A percentile compares a stretch with the other conserved stretches of the same genome.
Evolutionary conservation across 805 yeast species (phyloP).

Genomic region (Saccharomycopsis sp.): DNA sequence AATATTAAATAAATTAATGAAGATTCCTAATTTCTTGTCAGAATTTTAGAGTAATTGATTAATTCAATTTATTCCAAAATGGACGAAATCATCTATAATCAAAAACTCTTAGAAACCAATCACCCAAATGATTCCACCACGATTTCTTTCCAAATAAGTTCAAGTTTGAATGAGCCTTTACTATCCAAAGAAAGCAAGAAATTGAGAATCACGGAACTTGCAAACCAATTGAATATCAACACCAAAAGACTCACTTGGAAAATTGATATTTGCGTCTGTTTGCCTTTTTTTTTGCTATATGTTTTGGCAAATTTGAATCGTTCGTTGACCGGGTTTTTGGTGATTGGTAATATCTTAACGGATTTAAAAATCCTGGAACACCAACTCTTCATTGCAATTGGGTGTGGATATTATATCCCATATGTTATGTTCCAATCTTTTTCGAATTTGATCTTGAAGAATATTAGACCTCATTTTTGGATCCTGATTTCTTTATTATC

Average conservation of each 20-base stretch:
- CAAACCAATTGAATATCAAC: constrained; percentile 38
- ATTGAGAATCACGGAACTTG: no score
- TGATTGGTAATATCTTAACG: constrained; percentile 47
- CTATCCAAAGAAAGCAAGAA: no score
- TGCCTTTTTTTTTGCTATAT: constrained; percentile 59
- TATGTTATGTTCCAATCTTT: constrained; percentile 48
- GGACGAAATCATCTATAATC: no score
- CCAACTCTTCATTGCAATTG: constrained; percentile 39
- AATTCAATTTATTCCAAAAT: no score
- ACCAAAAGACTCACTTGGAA: constrained; percentile 46
- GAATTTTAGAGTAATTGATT: no score
- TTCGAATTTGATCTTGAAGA: constrained; percentile 50
- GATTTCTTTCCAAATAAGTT: no score
- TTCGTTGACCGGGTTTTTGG: constrained; percentile 66
- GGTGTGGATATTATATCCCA: constrained; percentile 50
- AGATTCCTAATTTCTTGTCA: no score
- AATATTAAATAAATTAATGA: no score
- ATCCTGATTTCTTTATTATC: constrained; percentile 43
- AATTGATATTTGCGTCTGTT: constrained; percentile 54
- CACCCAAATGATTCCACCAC: no score
- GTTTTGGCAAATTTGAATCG: constrained; percentile 64
- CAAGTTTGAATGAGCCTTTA: no score
- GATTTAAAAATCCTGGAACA: constrained; percentile 40
- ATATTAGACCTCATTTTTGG: constrained; percentile 55
- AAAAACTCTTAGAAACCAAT: no score